Percentiles rank a stretch among this genome's conserved stretches.
These are phyloP conservation scores for Camellia lanceoleosa DNA, from an alignment of 148 eudicot species.

Conservation along the genomic window DNA sequence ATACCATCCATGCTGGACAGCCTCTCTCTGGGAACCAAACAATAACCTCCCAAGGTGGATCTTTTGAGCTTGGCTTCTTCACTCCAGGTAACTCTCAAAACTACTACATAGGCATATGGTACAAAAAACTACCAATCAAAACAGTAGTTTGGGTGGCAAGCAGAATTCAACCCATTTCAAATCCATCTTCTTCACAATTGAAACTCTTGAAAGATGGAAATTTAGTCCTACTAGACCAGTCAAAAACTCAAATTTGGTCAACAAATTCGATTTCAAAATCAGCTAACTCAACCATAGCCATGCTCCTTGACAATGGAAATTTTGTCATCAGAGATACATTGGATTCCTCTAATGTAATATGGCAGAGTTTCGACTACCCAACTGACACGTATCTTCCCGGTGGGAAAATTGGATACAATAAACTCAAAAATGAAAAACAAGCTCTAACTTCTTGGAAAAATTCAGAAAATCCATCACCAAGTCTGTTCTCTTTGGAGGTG, in stretches of 20 bases:
- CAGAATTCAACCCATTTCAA: too few relatives aligned
- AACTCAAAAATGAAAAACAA: background rate
- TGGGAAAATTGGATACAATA: background rate
- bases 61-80: constrained; percentile 5
- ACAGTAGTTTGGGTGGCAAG: too few relatives aligned
- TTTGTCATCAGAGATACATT: background rate
- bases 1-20: background rate
- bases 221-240: background rate
- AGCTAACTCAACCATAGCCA: background rate
- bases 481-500: background rate
- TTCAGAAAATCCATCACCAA: background rate
- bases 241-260: background rate
- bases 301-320: constrained; percentile 1
- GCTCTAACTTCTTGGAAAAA: background rate
- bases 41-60: background rate
- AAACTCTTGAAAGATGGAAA: background rate
- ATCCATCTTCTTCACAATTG: background rate
- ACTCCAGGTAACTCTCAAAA: background rate
- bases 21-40: background rate
- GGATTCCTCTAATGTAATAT: background rate
- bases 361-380: background rate
- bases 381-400: background rate
- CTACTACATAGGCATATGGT: too few relatives aligned
- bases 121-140: too few relatives aligned
- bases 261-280: background rate